These are phyloP conservation scores for Pseudogymnoascus sp. DNA, from an alignment of 2,329 filamentous ascomycete genomes.

Conservation along the genomic window DNA sequence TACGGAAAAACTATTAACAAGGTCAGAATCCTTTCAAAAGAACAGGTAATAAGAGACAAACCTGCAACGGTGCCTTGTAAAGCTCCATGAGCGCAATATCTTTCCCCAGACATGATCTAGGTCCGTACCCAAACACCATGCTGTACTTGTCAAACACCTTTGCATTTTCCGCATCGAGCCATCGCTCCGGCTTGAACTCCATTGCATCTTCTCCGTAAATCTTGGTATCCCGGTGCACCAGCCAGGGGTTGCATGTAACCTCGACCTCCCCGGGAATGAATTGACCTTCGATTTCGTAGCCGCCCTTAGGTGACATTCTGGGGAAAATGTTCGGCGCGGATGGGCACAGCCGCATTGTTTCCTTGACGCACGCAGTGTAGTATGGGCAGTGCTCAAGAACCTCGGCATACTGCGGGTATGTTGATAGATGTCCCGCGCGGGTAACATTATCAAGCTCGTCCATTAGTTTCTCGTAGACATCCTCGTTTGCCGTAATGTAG, in stretches of 20 bases:
- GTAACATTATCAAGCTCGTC: conserved; percentile 35
- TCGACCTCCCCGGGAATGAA: conserved; percentile 28
- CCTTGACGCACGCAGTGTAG: conserved; percentile 42
- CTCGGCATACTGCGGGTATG: conserved; percentile 35
- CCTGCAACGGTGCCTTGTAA: conserved; percentile 35
- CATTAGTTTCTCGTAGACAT: conserved; percentile 38
- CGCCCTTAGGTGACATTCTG: conserved; percentile 32
- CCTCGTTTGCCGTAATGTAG: conserved; percentile 32
- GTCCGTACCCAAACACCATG: conserved; percentile 42
- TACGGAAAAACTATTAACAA: conserved; percentile 32
- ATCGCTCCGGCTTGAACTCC: conserved; percentile 41
- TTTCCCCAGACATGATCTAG: conserved; percentile 38
- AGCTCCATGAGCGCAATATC: conserved; percentile 45
- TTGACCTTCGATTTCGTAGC: conserved; percentile 15
- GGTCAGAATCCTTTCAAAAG: conserved; percentile 1
- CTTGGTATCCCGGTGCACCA: conserved; percentile 35
- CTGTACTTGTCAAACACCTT: conserved; percentile 38
- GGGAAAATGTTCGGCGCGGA: conserved; percentile 43
- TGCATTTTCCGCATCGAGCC: conserved; percentile 34
- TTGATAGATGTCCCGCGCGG: conserved; percentile 26
- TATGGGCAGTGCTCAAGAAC: conserved; percentile 35
- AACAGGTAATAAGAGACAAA: conserved; percentile 3
- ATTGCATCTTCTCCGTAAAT: conserved; percentile 36
- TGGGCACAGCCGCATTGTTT: conserved; percentile 41
- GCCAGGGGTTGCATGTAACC: conserved; percentile 38